phyloP scores from a whole-genome alignment of 1,284 basidiomycete genomes.

The Meripilus lineatus region DNA sequence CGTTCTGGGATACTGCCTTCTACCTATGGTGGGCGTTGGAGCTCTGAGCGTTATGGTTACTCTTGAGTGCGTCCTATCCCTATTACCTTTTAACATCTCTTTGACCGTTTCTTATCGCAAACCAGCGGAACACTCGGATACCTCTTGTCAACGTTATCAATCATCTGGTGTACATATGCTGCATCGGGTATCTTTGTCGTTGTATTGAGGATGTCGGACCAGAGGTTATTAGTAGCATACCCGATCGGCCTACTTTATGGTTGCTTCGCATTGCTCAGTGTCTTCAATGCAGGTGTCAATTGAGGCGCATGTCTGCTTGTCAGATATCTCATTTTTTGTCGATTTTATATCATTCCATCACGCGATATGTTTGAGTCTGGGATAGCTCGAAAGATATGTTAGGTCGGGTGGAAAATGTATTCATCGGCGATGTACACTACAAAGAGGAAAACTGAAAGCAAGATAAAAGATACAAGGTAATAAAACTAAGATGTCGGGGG shows the following conservation, averaged over 20 bases:
- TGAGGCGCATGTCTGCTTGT: too few relatives aligned
- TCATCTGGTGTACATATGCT: constrained; percentile 93
- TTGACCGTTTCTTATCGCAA: constrained; percentile 11
- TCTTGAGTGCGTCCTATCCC: constrained; percentile 68
- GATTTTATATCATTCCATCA: too few relatives aligned
- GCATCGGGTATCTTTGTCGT: constrained; percentile 93
- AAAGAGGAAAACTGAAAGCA: constrained; percentile 1
- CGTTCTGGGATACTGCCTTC: constrained; percentile 94
- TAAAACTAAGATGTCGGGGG: not conserved
- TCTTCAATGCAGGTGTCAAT: constrained; percentile 65
- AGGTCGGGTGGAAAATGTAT: too few relatives aligned
- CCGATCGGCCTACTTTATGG: constrained; percentile 89
- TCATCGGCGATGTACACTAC: not conserved
- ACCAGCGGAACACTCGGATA: constrained; percentile 79
- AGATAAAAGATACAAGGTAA: not conserved
- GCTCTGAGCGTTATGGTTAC: constrained; percentile 85
- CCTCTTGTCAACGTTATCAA: constrained; percentile 72
- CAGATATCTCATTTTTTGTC: too few relatives aligned
- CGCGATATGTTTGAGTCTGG: too few relatives aligned
- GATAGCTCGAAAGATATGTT: too few relatives aligned
- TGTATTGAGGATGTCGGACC: constrained; percentile 90
- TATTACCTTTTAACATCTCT: constrained; percentile 8
- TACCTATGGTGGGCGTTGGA: constrained; percentile 96
- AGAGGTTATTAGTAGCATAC: constrained; percentile 90
- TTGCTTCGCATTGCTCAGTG: constrained; percentile 86